Evolutionary conservation across 306 rosid genomes (phyloP), one percentile per base, ranked within the genome.

Genomic region (Ormosia semicastrata): DNA sequence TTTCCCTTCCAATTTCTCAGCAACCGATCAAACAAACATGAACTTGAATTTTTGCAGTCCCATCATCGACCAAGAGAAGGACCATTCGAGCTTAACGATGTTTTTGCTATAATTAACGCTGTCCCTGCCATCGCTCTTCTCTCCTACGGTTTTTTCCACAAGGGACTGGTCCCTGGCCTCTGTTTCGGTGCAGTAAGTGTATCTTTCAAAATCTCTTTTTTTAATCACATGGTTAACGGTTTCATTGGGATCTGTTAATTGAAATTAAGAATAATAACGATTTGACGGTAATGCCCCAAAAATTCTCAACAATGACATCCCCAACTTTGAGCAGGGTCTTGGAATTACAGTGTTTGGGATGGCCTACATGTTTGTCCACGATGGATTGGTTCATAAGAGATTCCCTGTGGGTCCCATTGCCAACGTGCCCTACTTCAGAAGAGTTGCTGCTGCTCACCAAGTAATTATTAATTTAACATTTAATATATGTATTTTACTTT

Each of bases 321-420:
- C 77, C 11, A 36, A 46, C 40, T 78, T 30, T 3, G 75, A 24
- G 14, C 77, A 95, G 99, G 98, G 99, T 44, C 94, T 95, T 50
- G 99, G 99, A 47, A 95, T 95, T 81, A 95, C 99, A 0, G 98
- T 95, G 30, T 95, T 95, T 58, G 99, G 99, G 44, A 92, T 95
- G 85, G 99, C 99, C 11, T 95, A 95, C 82, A 95, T 95, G 99
- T 95, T 95, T 60, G 99, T 95, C 86, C 99, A 95, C 79, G 99
- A 95, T 46, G 99, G 99, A 8, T 82, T 95, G 33, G 98, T 95
- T 75, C 99, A 95, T 4, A 95, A 76, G 86, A 93, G 99, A 92
- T 95, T 95, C 98, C 92, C 96, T 0, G 99, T 95, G 86, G 99
- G 99, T 4, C 99, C 99, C 88, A 92, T 95, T 73, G 99, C 99